phyloP scores from a whole-genome alignment of 2,329 filamentous ascomycete species.

The Leptographium flavum region DNA sequence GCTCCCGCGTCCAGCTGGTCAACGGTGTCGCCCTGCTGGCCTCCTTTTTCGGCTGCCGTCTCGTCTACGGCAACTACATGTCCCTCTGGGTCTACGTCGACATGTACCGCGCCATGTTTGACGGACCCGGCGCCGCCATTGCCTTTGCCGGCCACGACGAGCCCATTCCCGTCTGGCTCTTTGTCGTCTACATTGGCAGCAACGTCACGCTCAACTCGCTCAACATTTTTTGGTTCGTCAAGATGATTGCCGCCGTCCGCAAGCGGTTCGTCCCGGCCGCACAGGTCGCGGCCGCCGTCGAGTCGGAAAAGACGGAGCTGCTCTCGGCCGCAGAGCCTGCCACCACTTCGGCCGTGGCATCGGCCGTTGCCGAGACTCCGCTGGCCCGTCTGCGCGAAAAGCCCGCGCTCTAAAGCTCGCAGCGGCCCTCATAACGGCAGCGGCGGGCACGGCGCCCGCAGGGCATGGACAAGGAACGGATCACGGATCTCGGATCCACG shows the following conservation, averaged over 20 bases:
- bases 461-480: too few species aligned
- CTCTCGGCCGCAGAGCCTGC: too few species aligned
- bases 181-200: slow-evolving; percentile 48
- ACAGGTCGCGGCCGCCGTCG: slow-evolving; percentile 6
- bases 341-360: too few species aligned
- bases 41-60: slow-evolving; percentile 63
- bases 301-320: too few species aligned
- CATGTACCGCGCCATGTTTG: slow-evolving; percentile 44
- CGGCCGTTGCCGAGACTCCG: too few species aligned
- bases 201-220: slow-evolving; percentile 61
- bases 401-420: too few species aligned
- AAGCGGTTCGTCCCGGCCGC: slow-evolving; percentile 53
- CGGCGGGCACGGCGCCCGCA: too few species aligned
- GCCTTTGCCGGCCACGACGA: slow-evolving; percentile 20
- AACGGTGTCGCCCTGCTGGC: slow-evolving; percentile 60
- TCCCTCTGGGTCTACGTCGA: slow-evolving; percentile 57
- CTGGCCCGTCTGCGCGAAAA: too few species aligned
- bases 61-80: slow-evolving; percentile 65
- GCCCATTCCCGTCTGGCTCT: slow-evolving; percentile 56
- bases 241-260: slow-evolving; percentile 69
- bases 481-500: too few species aligned
- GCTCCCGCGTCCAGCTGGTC: slow-evolving; percentile 57
- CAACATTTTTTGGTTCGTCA: slow-evolving; percentile 76
- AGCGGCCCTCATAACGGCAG: too few species aligned
- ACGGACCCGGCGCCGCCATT: slow-evolving; percentile 20